Evolutionary conservation across 768 basidiomycete species (phyloP), one percentile per base, ranked within the genome.

Genomic region (Paxillus rubicundulus): DNA sequence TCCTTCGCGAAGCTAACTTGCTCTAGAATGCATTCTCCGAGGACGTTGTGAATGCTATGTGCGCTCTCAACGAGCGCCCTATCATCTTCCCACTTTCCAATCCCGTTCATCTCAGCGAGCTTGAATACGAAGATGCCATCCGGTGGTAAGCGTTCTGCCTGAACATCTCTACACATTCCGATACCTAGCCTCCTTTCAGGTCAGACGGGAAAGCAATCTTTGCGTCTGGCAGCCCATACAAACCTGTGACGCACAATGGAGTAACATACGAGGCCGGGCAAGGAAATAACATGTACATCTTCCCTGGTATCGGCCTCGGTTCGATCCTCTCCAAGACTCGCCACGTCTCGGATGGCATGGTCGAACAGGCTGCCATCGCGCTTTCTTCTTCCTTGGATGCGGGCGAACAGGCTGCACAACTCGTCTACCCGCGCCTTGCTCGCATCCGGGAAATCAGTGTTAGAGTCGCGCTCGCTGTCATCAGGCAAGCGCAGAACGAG

Each of bases 51-150:
- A 73, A 73, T 49, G 69, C 76, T 36, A 87, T 91, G 86, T 77
- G 80, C 16, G 69, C 75, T 8, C 68, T 84, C 41, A 90, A 89
- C 69, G 60, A 69, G 16, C 80, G 81, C 2, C 89, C 89, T n/a
- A 85, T 90, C 72, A 81, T 91, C 63, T 89, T 92, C 73, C 87
- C 89, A 32, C 78, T 91, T 1, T 87, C 86, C 32, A 91, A 91
- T 66, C 89, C 89, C 12, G 72, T 83, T 21, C 74, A 77, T 28
- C 72, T 84, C 32, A 75, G 76, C 54, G 86, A 87, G 65, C 68
- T 84, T 47, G 82, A 82, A 49, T 86, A 80, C 58, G 61, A 68
- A 9, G 77, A 87, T 45, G 86, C 86, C 10, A 64, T 87, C 55
- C 67, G 75, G 52, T 83, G 82, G 82, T 81, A 48, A 44, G 74